phyloP scores from a whole-genome alignment of 208 protist species.

The Herpetomonas samuelpessoai region DNA sequence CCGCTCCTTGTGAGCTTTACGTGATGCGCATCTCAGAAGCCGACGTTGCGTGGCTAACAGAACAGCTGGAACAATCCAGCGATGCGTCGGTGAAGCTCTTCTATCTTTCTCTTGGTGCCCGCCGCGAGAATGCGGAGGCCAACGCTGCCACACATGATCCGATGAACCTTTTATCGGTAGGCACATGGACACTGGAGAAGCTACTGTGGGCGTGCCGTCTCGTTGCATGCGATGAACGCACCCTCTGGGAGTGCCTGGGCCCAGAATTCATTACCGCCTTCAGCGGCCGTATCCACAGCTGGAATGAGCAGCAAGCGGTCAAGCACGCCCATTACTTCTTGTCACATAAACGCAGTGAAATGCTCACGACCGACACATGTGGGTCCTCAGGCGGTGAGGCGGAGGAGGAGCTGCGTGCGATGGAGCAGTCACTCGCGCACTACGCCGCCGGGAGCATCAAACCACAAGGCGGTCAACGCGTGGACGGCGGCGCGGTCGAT shows the following conservation, averaged over 20 bases:
- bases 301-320: constrained; percentile 86
- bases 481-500: neutral
- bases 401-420: constrained; percentile 11
- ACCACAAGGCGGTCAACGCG: neutral
- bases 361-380: neutral
- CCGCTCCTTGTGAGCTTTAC: no score
- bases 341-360: constrained; percentile 1
- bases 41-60: constrained; percentile 32
- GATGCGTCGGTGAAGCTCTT: constrained; percentile 13
- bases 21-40: constrained; percentile 11
- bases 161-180: no score
- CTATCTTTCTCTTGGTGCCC: no score
- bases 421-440: constrained; percentile 14
- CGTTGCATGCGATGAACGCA: constrained; percentile 60
- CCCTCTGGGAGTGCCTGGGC: constrained; percentile 70
- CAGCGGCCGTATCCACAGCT: constrained; percentile 33
- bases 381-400: neutral
- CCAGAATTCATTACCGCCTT: constrained; percentile 29
- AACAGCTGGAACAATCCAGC: constrained; percentile 43
- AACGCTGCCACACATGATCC: no score
- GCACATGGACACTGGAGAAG: constrained; percentile 19
- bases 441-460: neutral
- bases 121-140: no score
- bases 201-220: constrained; percentile 50
- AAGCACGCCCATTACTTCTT: constrained; percentile 60